These are phyloP conservation scores for Geoglossum glabrum DNA, from an alignment of 495 filamentous ascomycete genomes.

Conservation along the genomic window DNA sequence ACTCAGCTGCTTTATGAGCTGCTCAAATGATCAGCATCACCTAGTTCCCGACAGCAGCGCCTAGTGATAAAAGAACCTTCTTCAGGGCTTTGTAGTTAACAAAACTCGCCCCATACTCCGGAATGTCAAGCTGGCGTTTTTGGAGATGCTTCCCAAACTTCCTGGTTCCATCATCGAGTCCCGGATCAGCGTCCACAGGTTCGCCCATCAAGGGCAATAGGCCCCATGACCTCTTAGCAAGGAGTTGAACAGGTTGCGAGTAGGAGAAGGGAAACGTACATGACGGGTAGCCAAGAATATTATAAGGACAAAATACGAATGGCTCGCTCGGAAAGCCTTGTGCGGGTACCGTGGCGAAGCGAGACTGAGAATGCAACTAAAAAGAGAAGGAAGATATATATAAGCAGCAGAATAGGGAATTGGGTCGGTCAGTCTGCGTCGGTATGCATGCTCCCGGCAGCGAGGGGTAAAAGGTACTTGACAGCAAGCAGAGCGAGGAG, in stretches of 20 bases:
- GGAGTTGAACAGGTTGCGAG: background rate
- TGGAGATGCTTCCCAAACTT: slow-evolving; percentile 99
- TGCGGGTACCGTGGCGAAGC: background rate
- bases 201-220: background rate
- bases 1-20: slow-evolving; percentile 97
- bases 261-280: slow-evolving; percentile 2
- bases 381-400: background rate
- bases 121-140: slow-evolving; percentile 93
- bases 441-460: background rate
- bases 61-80: slow-evolving; percentile 39
- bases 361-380: background rate
- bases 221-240: background rate
- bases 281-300: slow-evolving; percentile 2
- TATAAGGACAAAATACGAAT: slow-evolving; percentile 2
- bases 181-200: background rate
- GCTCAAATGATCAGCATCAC: slow-evolving; percentile 5
- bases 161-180: slow-evolving; percentile 28
- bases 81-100: slow-evolving; percentile 98
- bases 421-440: background rate
- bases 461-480: background rate
- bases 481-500: background rate
- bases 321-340: background rate
- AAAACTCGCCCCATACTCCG: slow-evolving; percentile 96
- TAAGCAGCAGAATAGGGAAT: background rate
- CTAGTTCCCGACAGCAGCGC: background rate